Evolutionary conservation across 768 basidiomycete species (phyloP), one percentile per base, ranked within the genome.

Genomic region (Macrolepiota albuminosa): DNA sequence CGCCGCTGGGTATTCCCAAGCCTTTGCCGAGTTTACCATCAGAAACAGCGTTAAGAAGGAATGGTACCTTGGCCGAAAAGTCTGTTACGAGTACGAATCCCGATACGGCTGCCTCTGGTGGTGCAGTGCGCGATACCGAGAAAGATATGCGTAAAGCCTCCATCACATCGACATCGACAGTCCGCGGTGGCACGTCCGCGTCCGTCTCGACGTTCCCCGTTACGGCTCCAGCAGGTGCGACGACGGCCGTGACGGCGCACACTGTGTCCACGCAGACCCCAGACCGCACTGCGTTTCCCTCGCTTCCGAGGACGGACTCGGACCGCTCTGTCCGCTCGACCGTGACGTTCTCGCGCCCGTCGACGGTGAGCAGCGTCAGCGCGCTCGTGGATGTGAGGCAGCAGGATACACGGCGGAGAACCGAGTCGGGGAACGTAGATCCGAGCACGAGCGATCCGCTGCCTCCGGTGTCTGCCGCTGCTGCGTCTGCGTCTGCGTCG

Each of bases 281-380:
- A 0, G 63, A 64, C 10, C 54, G 58, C 13, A 64, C 74, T 14
- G 56, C 70, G 24, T 71, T 72, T 55, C 67, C 66, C 6, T 50
- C 72, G 33, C 49, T 84, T 34, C 67, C 73, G 18, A 76, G 83
- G 26, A 75, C 75, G n/a, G 76, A 81, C 21, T 87, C 85, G 0
- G 75, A 71, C 18, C 73, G 77, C 49, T 78, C 80, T 0, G 57
- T 71, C 2, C 73, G 80, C 21, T 77, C 78, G 21, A 78, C 76
- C 56, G 82, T 85, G 6, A 86, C 85, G 3, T 88, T 90, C 68
- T 89, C 88, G 6, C 81, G 84, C 1, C 84, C 88, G 0, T 75
- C 81, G 29, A 79, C 78, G 6, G 77, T 80, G 54, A 43, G 75
- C 84, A 3, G 75, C 49, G 59, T 86, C 10, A 79, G 79, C 33